Percentiles rank a stretch among this genome's conserved stretches.
Evolutionary conservation across 2,329 filamentous ascomycete genomes (phyloP).

Genomic region (Alternaria sp.): DNA sequence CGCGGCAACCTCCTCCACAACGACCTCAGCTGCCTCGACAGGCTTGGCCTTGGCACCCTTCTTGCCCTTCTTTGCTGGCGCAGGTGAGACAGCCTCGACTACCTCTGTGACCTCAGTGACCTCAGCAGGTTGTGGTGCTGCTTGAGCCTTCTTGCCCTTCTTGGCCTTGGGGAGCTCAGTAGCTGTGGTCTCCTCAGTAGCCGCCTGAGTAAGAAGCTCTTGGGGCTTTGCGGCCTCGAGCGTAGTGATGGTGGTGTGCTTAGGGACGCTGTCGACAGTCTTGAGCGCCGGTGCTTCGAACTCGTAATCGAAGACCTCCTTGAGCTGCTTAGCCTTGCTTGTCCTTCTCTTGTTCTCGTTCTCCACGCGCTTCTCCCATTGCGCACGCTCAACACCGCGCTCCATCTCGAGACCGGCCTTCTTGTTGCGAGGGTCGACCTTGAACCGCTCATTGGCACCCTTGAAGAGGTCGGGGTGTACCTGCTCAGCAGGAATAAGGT

Average conservation of each 20-base stretch:
- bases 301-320: slow-evolving; percentile 82
- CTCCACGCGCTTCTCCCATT: slow-evolving; percentile 78
- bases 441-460: slow-evolving; percentile 88
- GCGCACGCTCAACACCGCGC: slow-evolving; percentile 72
- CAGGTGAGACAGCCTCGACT: slow-evolving; percentile 10
- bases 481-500: slow-evolving; percentile 75
- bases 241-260: slow-evolving; percentile 25
- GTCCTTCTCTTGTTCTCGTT: slow-evolving; percentile 74
- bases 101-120: slow-evolving; percentile 13
- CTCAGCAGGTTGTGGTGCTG: slow-evolving; percentile 2
- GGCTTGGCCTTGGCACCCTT: slow-evolving; percentile 24
- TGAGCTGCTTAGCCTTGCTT: slow-evolving; percentile 74
- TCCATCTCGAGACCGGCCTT: slow-evolving; percentile 79
- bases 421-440: slow-evolving; percentile 84
- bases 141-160: slow-evolving; percentile 34
- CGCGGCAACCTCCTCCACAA: slow-evolving; percentile 12
- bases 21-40: slow-evolving; percentile 14
- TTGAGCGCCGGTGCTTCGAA: slow-evolving; percentile 78
- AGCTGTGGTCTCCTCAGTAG: slow-evolving; percentile 25
- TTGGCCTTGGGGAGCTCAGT: slow-evolving; percentile 36
- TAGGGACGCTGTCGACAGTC: slow-evolving; percentile 55
- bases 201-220: slow-evolving; percentile 32
- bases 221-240: slow-evolving; percentile 34
- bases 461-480: slow-evolving; percentile 85
- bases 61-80: slow-evolving; percentile 35